phyloP scores from a whole-genome alignment of 1,284 basidiomycete species.

The Trichosporon ovoides region DNA sequence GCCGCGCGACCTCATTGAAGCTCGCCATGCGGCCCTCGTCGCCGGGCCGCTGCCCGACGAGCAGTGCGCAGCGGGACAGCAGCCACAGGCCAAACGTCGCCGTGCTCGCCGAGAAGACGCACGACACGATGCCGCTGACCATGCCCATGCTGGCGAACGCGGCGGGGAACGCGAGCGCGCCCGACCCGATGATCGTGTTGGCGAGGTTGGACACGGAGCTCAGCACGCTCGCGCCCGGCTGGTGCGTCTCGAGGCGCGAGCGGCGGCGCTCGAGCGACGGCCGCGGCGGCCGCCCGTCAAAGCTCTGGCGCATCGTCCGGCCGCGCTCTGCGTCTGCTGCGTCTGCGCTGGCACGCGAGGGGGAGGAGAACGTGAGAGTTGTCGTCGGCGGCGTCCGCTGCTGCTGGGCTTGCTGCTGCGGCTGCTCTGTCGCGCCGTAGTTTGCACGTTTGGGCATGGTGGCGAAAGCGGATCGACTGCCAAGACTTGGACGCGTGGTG shows the following conservation, averaged over 20 bases:
- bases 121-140: slow-evolving; percentile 80
- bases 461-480: not conserved
- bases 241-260: slow-evolving; percentile 9
- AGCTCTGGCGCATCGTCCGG: not conserved
- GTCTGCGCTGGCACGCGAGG: not conserved
- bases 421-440: not conserved
- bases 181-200: slow-evolving; percentile 84
- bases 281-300: not conserved
- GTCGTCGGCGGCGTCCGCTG: not conserved
- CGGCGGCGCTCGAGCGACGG: slow-evolving; percentile 5
- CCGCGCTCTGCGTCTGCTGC: not conserved
- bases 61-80: slow-evolving; percentile 77
- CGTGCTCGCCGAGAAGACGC: slow-evolving; percentile 74
- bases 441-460: not conserved
- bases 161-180: slow-evolving; percentile 56
- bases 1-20: slow-evolving; percentile 76
- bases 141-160: slow-evolving; percentile 80
- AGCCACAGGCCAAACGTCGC: slow-evolving; percentile 85
- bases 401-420: not conserved
- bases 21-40: slow-evolving; percentile 60
- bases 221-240: slow-evolving; percentile 17
- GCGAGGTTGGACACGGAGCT: slow-evolving; percentile 57
- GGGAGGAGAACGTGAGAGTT: not conserved
- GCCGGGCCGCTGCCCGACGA: slow-evolving; percentile 52
- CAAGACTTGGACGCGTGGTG: not conserved